Evolutionary conservation across 192 early-diverging fungal genomes (phyloP).

Genomic region (Podila horticola): DNA sequence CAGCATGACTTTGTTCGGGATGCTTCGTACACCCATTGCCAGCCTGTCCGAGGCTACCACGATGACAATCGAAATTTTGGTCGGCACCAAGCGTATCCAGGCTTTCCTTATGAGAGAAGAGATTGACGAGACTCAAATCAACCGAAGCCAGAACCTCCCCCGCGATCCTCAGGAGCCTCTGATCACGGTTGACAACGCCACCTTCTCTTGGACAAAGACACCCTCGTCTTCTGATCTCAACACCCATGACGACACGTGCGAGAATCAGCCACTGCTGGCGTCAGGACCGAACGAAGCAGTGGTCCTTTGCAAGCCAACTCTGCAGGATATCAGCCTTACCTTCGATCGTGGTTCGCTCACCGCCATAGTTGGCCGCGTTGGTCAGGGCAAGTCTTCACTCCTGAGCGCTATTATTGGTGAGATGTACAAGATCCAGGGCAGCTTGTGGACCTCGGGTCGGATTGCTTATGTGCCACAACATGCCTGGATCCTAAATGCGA

Average conservation of each 20-base stretch:
- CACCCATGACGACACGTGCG: not conserved
- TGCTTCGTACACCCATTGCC: constrained; percentile 64
- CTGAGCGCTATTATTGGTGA: constrained; percentile 78
- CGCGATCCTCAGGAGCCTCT: not conserved
- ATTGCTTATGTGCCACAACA: constrained; percentile 85
- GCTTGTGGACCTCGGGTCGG: constrained; percentile 64
- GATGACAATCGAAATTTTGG: constrained; percentile 58
- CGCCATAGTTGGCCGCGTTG: constrained; percentile 63
- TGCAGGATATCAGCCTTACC: constrained; percentile 24
- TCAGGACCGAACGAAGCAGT: not conserved
- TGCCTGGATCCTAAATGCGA: constrained; percentile 95
- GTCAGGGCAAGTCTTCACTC: constrained; percentile 70
- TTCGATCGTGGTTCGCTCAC: constrained; percentile 63
- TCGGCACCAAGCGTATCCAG: constrained; percentile 64
- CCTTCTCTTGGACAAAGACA: constrained; percentile 13
- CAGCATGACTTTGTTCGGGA: constrained; percentile 70
- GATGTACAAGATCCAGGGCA: constrained; percentile 76
- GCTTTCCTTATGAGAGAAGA: constrained; percentile 52
- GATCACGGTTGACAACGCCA: constrained; percentile 9
- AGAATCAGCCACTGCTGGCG: constrained; percentile 5
- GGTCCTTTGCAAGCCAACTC: constrained; percentile 9
- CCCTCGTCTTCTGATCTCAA: not conserved
- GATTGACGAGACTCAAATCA: constrained; percentile 2
- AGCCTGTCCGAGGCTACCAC: constrained; percentile 68
- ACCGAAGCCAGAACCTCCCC: not conserved